Base-by-base conservation (phyloP, 2,329 filamentous ascomycete species). In the Apiospora arundinis region DNA sequence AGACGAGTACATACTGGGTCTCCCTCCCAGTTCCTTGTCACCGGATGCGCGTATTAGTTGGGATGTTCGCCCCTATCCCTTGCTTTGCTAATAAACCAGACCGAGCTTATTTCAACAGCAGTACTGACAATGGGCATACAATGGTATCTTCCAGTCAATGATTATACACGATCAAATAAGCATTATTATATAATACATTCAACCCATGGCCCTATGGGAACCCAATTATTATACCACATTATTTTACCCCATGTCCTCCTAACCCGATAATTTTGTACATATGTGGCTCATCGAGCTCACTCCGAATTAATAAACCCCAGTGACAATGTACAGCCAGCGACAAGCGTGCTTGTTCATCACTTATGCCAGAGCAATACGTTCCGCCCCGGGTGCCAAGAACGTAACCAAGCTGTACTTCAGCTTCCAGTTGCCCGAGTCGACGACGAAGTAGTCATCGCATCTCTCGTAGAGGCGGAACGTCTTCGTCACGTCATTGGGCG, bases 391-490 rank as follows among this genome's bases (percentile, higher is more conserved):
- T n/a, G 32, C 67, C 67, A 69, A 21, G 46, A 28, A 28, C 6
- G 28, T 21, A 1, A 69, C 67, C 46, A 69, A 4, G 32, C 67
- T 69, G 32, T 69, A 69, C 45, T 52, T 23, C 32, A 69, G 37
- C 67, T 69, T 69, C 67, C 67, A 69, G 25, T 56, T 28, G 28
- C 67, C 67, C 1, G 0, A 8, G 21, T 69, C 67, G 9, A 56
- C 4, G 46, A 69, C 67, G 28, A 40, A 69, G 45, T 25, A 42
- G 32, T 69, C 46, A 5, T 69, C 67, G 28, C 45, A 49, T 11
- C 46, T 14, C 23, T 69, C 67, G 67, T 69, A 69, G n/a, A 69
- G 28, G 1, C 67, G 67, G 67, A 69, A 69, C 46, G 67, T 56
- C 25, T 52, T 37, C 11, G 23, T 40, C 1, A 25, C 4, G 67